These are phyloP conservation scores for Vitis labrusca DNA, from an alignment of 164 flowering plant species.

Conservation along the genomic window DNA sequence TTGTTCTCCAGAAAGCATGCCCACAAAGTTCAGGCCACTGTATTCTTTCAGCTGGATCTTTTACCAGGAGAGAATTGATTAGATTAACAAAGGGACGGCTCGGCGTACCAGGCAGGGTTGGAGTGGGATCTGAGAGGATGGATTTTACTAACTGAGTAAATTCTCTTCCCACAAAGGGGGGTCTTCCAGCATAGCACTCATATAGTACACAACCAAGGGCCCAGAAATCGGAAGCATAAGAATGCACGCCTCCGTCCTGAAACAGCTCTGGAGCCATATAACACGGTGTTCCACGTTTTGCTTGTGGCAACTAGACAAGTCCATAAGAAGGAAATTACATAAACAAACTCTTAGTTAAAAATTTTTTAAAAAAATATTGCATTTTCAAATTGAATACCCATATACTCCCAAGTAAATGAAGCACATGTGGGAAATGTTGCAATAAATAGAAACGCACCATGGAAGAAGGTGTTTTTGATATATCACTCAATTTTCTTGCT, in stretches of 20 bases:
- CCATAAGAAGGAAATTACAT: conserved; percentile 5
- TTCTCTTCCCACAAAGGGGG: conserved; percentile 87
- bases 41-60: conserved; percentile 93
- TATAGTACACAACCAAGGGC: conserved; percentile 97
- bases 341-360: neutral
- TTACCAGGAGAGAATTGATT: conserved; percentile 72
- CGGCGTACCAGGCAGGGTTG: conserved; percentile 80
- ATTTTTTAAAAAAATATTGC: neutral
- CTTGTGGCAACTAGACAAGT: conserved; percentile 69
- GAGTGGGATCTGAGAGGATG: conserved; percentile 77
- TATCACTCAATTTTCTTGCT: conserved; percentile 78
- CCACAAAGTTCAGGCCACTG: conserved; percentile 87
- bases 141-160: conserved; percentile 89
- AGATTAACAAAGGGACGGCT: conserved; percentile 72
- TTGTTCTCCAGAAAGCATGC: conserved; percentile 85
- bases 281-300: conserved; percentile 96
- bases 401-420: neutral
- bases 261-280: conserved; percentile 99
- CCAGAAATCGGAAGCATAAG: conserved; percentile 98
- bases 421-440: neutral
- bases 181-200: conserved; percentile 91
- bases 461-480: conserved; percentile 71
- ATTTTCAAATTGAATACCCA: neutral
- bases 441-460: conserved; percentile 43
- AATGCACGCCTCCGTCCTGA: conserved; percentile 95